Evolutionary conservation across 1,284 basidiomycete species (phyloP), one percentile per base, ranked within the genome.

Genomic region (Earliella scabrosa): DNA sequence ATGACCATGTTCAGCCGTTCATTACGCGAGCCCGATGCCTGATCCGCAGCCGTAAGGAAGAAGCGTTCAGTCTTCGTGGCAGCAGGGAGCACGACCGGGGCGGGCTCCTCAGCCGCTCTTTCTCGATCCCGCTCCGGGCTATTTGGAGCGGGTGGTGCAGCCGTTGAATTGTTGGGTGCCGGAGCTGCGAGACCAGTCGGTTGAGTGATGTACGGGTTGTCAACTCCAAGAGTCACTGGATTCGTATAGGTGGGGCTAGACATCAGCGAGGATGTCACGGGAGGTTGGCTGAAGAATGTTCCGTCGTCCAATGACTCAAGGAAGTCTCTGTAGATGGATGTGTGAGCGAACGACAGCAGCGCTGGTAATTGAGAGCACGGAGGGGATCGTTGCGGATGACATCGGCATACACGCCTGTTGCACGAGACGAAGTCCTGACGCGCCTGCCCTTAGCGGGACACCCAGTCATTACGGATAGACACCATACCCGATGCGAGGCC

Each of bases 1-100:
- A 98, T 98, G 61, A 99, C 97, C 58, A 92, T 83, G 56, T 90
- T 92, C 36, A 99, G 76, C 1, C 96, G 87, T 64, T 97, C 93
- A 61, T 97, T 93, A 34, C 96, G 82, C 13, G 94, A 91, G 0
- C 96, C 96, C 11, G 90, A 85, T 44, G 93, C 93, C 69, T 98
- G 96, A 73, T 98, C 96, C 0, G 97, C 97, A 1, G 97, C 96
- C 0, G 94, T 97, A 31, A 98, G 80, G 64, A 98, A 81, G 75
- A 97, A 98, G 40, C 83, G 84, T 70, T 98, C 95, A 1, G 90
- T 88, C 69, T 91, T 90, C 1, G 82, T 90, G 13, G 87, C 85
- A 0, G 86, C 79, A 0, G 86, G 86, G 2, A 91, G 78, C 4
- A 90, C 79, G 20, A 68, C 62, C 1, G 70, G 70, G 2, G 63